Percentiles rank a stretch among this genome's conserved stretches.
These are phyloP conservation scores for Nepenthes mirabilis DNA, from an alignment of 148 eudicot genomes.

Conservation along the genomic window DNA sequence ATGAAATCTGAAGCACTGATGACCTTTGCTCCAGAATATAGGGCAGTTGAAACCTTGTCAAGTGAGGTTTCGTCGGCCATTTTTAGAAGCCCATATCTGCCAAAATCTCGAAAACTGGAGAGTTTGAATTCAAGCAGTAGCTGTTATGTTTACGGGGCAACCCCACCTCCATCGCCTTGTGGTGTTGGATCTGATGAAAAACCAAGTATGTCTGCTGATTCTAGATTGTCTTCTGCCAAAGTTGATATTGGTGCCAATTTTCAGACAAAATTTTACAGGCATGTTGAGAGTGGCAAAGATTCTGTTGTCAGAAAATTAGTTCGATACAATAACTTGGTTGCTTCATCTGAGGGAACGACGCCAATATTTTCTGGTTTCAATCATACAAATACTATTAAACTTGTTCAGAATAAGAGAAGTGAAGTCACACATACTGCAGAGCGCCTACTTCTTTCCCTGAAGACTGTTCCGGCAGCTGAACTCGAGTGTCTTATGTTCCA, in stretches of 20 bases:
- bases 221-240: constrained; percentile 36
- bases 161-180: constrained; percentile 76
- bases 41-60: constrained; percentile 70
- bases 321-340: constrained; percentile 18
- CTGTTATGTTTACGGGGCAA: constrained; percentile 68
- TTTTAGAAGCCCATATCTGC: constrained; percentile 70
- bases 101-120: constrained; percentile 54
- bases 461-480: constrained; percentile 67
- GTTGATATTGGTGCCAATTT: constrained; percentile 22
- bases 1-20: constrained; percentile 84
- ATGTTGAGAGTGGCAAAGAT: constrained; percentile 42
- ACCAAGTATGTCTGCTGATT: constrained; percentile 22
- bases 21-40: constrained; percentile 93
- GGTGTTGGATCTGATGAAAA: constrained; percentile 47
- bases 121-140: constrained; percentile 67
- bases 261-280: constrained; percentile 47
- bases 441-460: constrained; percentile 37
- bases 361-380: constrained; percentile 30
- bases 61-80: constrained; percentile 60
- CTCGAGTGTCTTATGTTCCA: constrained; percentile 82
- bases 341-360: constrained; percentile 25
- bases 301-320: constrained; percentile 19
- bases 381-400: constrained; percentile 25
- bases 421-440: constrained; percentile 31
- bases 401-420: constrained; percentile 18